Conservation (phyloP, 2,329 filamentous ascomycete genomes). For the Trichoderma sp. region DNA sequence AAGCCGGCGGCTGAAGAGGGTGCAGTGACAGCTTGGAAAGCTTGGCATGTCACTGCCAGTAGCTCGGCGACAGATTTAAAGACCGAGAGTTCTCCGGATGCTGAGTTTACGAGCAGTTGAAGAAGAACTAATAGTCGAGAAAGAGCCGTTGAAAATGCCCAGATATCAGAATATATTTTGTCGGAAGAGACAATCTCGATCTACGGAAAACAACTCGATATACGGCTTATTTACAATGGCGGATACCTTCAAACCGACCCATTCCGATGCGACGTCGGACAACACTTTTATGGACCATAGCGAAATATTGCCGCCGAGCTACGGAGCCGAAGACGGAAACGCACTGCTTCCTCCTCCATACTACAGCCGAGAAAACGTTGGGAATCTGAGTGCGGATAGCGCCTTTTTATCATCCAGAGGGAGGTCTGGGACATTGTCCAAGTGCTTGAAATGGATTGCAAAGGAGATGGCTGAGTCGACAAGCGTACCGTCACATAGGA, state of each 20-base stretch:
- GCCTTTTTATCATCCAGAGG: not conserved
- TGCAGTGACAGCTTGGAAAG: not conserved
- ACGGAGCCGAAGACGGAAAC: not conserved
- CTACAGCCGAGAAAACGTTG: not conserved
- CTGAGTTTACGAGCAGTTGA: not conserved
- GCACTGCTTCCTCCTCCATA: slow-evolving; percentile 1
- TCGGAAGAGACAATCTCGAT: not conserved
- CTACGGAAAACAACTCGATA: not conserved
- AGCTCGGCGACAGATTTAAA: slow-evolving; percentile 5
- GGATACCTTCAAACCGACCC: not conserved
- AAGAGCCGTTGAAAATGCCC: not conserved
- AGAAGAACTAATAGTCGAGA: not conserved
- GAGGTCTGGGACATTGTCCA: not conserved
- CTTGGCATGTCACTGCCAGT: not conserved
- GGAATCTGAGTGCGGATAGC: not conserved
- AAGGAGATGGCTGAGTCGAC: not conserved
- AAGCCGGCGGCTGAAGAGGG: not conserved
- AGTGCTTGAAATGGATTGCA: slow-evolving; percentile 8
- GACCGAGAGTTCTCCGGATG: slow-evolving; percentile 1
- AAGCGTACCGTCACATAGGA: not conserved
- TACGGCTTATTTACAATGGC: not conserved
- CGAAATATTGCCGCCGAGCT: not conserved
- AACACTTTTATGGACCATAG: not conserved
- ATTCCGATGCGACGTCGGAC: not conserved
- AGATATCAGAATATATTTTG: not conserved